Conservation (phyloP, 192 early-diverging fungal genomes). For the Dissophora ornata region DNA sequence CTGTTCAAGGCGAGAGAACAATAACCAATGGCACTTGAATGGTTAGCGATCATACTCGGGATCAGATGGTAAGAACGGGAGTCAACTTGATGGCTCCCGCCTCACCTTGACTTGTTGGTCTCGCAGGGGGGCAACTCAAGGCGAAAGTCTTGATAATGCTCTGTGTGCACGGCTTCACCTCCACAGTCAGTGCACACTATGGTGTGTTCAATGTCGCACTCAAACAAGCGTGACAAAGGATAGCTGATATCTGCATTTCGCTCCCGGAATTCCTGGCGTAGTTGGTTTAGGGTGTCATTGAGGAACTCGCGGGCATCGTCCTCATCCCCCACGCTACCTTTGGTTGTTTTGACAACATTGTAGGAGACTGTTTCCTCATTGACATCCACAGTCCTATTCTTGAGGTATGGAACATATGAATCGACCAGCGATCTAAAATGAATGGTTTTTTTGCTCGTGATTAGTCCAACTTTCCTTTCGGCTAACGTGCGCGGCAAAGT, state of each 20-base stretch:
- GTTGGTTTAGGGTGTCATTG: slow-evolving; percentile 22
- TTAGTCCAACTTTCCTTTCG: no score
- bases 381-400: background rate
- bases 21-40: background rate
- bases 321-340: slow-evolving; percentile 25
- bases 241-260: background rate
- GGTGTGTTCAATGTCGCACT: slow-evolving; percentile 17
- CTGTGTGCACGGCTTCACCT: slow-evolving; percentile 4
- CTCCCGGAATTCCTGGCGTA: slow-evolving; percentile 20
- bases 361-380: slow-evolving; percentile 16
- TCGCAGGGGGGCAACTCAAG: slow-evolving; percentile 22
- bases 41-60: no score
- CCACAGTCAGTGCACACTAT: slow-evolving; percentile 21
- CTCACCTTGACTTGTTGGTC: slow-evolving; percentile 19
- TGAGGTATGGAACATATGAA: background rate
- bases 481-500: no score
- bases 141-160: slow-evolving; percentile 28
- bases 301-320: slow-evolving; percentile 41
- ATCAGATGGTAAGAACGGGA: no score
- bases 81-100: no score
- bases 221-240: slow-evolving; percentile 27
- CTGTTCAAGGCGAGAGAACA: background rate
- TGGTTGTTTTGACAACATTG: slow-evolving; percentile 17
- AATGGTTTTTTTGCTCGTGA: background rate
- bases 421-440: slow-evolving; percentile 9